A percentile compares a stretch with the other conserved stretches of the same genome.
Conservation (phyloP, 176 grass and related monocot genomes). For the Carex cristatella region DNA sequence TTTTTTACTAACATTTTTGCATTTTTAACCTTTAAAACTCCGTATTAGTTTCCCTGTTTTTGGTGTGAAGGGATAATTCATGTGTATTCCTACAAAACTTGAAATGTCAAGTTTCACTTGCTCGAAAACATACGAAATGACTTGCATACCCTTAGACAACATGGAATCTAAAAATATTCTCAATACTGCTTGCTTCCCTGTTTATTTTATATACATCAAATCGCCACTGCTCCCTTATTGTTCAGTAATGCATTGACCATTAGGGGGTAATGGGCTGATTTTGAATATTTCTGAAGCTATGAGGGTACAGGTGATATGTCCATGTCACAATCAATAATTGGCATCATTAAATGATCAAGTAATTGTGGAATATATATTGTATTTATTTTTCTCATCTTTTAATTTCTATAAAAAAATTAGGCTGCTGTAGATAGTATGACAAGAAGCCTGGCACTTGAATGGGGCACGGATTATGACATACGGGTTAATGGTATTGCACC, state of each 20-base stretch:
- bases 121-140: slow-evolving; percentile 3
- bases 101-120: background rate
- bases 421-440: slow-evolving; percentile 92
- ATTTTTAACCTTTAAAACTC: background rate
- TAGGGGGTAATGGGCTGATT: background rate
- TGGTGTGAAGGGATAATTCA: background rate
- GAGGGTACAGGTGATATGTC: background rate
- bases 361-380: background rate
- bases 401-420: slow-evolving; percentile 21
- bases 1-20: background rate
- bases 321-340: background rate
- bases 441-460: slow-evolving; percentile 84
- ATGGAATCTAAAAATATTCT: background rate
- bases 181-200: background rate
- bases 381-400: background rate
- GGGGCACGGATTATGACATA: slow-evolving; percentile 93
- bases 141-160: background rate
- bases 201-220: background rate
- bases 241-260: background rate
- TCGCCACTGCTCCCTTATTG: background rate
- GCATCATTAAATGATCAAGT: background rate
- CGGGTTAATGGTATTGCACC: slow-evolving; percentile 91
- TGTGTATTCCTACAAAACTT: background rate
- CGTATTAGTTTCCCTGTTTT: background rate
- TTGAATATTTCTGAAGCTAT: background rate